Conservation (phyloP, 163 green algal genomes). For the Scenedesmus sp. region DNA sequence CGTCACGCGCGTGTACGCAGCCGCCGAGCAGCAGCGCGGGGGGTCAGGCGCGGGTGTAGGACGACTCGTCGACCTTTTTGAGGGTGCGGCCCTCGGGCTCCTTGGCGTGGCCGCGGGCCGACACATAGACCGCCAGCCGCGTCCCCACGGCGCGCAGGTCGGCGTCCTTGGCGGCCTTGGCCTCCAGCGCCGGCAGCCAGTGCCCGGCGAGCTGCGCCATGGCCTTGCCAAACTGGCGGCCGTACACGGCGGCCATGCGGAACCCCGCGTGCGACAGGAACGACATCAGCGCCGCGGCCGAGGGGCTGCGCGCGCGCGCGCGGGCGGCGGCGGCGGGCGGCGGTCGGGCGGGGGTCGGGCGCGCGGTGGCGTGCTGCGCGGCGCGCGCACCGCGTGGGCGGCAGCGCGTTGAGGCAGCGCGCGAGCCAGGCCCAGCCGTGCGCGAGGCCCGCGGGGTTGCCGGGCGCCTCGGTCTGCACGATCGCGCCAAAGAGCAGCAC, state of each 20-base stretch:
- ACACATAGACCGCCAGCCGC: constrained; percentile 28
- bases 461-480: constrained; percentile 30
- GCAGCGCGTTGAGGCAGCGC: constrained; percentile 20
- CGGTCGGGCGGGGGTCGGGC: not conserved
- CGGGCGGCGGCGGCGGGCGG: no score
- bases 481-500: constrained; percentile 42
- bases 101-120: constrained; percentile 3
- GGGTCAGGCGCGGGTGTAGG: constrained; percentile 16
- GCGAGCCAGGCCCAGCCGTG: constrained; percentile 40
- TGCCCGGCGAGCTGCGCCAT: not conserved
- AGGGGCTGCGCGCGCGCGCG: not conserved
- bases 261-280: constrained; percentile 39
- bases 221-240: constrained; percentile 34
- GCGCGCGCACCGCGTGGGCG: constrained; percentile 18
- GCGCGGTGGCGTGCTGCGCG: not conserved
- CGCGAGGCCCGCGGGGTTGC: constrained; percentile 11
- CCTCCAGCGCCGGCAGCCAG: constrained; percentile 30
- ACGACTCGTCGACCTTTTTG: constrained; percentile 38
- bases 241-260: constrained; percentile 37
- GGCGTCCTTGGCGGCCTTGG: constrained; percentile 33
- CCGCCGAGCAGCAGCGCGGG: no score
- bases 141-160: constrained; percentile 38
- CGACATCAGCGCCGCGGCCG: constrained; percentile 34
- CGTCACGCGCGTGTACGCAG: no score
- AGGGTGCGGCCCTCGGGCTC: constrained; percentile 35